These are phyloP conservation scores for Pleurotus citrinopileatus DNA, from an alignment of 768 basidiomycete species.

Conservation along the genomic window DNA sequence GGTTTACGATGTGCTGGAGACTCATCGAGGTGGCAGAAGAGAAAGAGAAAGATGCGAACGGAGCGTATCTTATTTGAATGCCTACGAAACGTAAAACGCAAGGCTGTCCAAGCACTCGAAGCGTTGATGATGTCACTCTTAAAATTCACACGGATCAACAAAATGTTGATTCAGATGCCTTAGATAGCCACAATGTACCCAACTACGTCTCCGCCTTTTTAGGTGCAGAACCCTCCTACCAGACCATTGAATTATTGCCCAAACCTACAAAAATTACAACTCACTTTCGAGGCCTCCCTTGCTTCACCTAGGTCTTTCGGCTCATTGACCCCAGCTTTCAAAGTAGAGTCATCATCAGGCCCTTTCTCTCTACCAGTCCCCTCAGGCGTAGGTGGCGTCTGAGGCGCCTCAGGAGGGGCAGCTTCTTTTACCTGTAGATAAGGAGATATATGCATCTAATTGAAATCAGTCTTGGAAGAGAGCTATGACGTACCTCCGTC, in stretches of 20 bases:
- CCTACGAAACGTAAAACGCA: slow-evolving; percentile 1
- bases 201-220: slow-evolving; percentile 4
- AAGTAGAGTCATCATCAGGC: neutral
- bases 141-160: neutral
- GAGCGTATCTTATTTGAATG: neutral
- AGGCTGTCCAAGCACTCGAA: too few relatives aligned
- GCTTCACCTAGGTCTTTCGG: slow-evolving; percentile 22
- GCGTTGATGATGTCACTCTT: slow-evolving; percentile 5
- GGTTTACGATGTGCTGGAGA: neutral
- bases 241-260: neutral
- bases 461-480: too few relatives aligned
- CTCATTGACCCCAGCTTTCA: slow-evolving; percentile 14
- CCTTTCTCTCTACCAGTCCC: neutral
- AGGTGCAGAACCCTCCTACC: slow-evolving; percentile 17
- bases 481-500: neutral
- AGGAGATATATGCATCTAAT: neutral
- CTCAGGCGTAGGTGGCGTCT: neutral
- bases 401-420: neutral
- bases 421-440: neutral
- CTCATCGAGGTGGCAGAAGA: neutral
- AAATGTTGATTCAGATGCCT: too few relatives aligned
- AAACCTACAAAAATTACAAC: too few relatives aligned
- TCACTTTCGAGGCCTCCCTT: slow-evolving; percentile 23
- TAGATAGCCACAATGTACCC: too few relatives aligned
- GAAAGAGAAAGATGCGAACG: neutral